Evolutionary conservation across 805 yeast genomes (phyloP).

Genomic region (Komagataella mondaviorum): DNA sequence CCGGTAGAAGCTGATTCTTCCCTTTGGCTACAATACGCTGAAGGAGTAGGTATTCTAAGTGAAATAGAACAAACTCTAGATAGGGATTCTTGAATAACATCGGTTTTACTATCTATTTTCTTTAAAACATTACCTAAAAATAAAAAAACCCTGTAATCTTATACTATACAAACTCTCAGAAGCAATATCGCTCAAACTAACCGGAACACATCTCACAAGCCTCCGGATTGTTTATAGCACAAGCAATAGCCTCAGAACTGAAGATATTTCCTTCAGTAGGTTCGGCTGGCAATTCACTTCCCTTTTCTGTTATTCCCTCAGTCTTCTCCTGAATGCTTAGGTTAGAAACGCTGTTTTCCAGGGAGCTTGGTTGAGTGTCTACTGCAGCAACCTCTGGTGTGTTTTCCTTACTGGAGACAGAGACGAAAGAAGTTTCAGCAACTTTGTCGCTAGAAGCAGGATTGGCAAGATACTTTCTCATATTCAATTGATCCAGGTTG

Average conservation of each 20-base stretch:
- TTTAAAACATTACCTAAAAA: not conserved
- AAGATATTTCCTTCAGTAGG: slow-evolving; percentile 64
- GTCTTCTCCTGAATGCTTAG: slow-evolving; percentile 21
- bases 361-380: slow-evolving; percentile 21
- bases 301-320: slow-evolving; percentile 9
- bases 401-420: slow-evolving; percentile 24
- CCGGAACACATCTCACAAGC: slow-evolving; percentile 99
- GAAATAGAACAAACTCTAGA: slow-evolving; percentile 22
- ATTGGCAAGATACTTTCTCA: slow-evolving; percentile 19
- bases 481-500: slow-evolving; percentile 14
- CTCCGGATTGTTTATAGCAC: slow-evolving; percentile 95
- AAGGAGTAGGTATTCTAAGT: slow-evolving; percentile 39
- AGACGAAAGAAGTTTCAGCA: slow-evolving; percentile 12
- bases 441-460: slow-evolving; percentile 10
- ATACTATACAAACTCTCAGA: not conserved
- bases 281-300: slow-evolving; percentile 14
- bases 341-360: slow-evolving; percentile 33
- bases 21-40: slow-evolving; percentile 33
- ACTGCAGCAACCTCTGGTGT: slow-evolving; percentile 26
- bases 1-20: slow-evolving; percentile 20
- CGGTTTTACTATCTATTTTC: not conserved
- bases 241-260: slow-evolving; percentile 88
- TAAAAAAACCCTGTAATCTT: slow-evolving; percentile 1
- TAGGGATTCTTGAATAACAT: not conserved
- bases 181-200: slow-evolving; percentile 19